A percentile compares a stretch with the other conserved stretches of the same genome.
phyloP scores from a whole-genome alignment of 2,329 filamentous ascomycete genomes.

The Epichloe brachyelytri region DNA sequence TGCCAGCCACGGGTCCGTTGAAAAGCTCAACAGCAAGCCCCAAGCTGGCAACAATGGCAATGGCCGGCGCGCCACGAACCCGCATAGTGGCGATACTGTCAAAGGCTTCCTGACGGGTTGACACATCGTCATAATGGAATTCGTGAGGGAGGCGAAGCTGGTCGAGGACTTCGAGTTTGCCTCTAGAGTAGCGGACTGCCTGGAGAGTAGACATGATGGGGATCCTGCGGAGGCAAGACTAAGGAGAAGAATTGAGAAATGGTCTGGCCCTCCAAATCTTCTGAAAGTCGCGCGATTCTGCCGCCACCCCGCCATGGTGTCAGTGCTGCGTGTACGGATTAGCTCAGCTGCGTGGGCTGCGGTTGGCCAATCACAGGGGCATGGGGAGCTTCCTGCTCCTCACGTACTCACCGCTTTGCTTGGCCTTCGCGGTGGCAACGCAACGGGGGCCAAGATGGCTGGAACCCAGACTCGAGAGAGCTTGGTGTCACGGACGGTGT shows the following conservation, averaged over 20 bases:
- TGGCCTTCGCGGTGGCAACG: neutral
- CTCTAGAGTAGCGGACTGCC: constrained; percentile 64
- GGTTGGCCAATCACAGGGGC: neutral
- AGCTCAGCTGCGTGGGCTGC: neutral
- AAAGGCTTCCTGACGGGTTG: constrained; percentile 61
- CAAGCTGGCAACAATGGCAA: constrained; percentile 92
- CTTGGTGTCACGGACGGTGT: neutral
- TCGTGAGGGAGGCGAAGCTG: constrained; percentile 74
- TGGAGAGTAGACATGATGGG: constrained; percentile 46
- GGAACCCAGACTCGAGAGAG: too few relatives aligned
- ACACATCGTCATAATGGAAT: constrained; percentile 63
- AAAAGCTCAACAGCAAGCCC: constrained; percentile 76
- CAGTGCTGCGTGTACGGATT: neutral
- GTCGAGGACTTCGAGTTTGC: constrained; percentile 64
- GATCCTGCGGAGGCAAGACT: neutral
- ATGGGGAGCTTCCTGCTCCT: neutral
- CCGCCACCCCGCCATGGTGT: constrained; percentile 18
- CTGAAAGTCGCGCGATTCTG: constrained; percentile 14
- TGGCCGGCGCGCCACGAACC: constrained; percentile 73
- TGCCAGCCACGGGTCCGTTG: constrained; percentile 33
- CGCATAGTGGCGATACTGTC: constrained; percentile 73
- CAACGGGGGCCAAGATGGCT: neutral
- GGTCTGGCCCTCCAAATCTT: constrained; percentile 18
- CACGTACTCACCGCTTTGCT: neutral
- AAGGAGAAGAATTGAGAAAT: neutral